Evolutionary conservation across 2,329 filamentous ascomycete species (phyloP).

Genomic region (Laburnicola sp.): DNA sequence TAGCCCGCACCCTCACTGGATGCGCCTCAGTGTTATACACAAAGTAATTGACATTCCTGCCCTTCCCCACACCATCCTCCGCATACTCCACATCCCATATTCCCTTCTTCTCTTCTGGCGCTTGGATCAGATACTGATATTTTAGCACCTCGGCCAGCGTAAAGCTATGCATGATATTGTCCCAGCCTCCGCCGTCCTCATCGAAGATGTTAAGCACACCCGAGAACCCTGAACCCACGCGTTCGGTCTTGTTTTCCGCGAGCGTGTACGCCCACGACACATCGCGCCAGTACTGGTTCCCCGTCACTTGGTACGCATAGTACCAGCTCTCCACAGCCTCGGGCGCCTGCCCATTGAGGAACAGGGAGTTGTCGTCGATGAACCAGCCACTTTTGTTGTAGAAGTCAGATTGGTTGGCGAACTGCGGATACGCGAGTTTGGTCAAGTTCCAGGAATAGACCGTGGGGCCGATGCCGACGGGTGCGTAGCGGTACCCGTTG

Average conservation of each 20-base stretch:
- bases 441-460: slow-evolving; percentile 30
- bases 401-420: slow-evolving; percentile 14
- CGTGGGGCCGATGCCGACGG: slow-evolving; percentile 32
- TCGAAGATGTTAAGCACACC: slow-evolving; percentile 66
- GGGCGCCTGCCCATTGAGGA: slow-evolving; percentile 17
- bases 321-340: slow-evolving; percentile 54
- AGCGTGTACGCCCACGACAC: slow-evolving; percentile 53
- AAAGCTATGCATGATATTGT: slow-evolving; percentile 78
- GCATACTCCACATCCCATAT: slow-evolving; percentile 56
- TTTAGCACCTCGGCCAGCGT: slow-evolving; percentile 83
- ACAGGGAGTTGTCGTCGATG: slow-evolving; percentile 16
- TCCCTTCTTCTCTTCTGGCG: slow-evolving; percentile 45
- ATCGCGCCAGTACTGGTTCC: slow-evolving; percentile 53
- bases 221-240: slow-evolving; percentile 66
- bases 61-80: slow-evolving; percentile 25
- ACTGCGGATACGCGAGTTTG: slow-evolving; percentile 13
- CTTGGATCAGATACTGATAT: slow-evolving; percentile 73
- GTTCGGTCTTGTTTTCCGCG: slow-evolving; percentile 64
- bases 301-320: slow-evolving; percentile 79
- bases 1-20: slow-evolving; percentile 21
- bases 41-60: slow-evolving; percentile 22
- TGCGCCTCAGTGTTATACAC: slow-evolving; percentile 39
- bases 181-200: slow-evolving; percentile 59
- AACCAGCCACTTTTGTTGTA: slow-evolving; percentile 21
- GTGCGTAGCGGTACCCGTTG: slow-evolving; percentile 21